Conservation (phyloP, 208 protist genomes). For the Leishmania major region DNA sequence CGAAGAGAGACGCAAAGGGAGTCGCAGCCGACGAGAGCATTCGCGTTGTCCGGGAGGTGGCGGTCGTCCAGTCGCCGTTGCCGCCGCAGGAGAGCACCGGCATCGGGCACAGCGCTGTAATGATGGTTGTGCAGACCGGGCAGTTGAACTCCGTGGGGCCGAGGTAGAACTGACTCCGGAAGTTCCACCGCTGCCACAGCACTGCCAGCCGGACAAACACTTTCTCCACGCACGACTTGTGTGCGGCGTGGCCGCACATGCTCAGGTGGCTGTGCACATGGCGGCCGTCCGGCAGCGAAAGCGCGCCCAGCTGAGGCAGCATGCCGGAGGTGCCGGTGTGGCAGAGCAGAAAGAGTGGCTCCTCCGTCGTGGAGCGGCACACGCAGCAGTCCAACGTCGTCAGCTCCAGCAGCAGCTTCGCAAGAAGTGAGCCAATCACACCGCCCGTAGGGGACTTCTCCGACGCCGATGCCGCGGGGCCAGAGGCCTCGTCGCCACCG, state of each 20-base stretch:
- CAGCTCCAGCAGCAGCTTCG: conserved; percentile 53
- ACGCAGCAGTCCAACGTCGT: conserved; percentile 71
- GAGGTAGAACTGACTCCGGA: conserved; percentile 45
- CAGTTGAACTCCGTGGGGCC: conserved; percentile 63
- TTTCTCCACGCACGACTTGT: conserved; percentile 66
- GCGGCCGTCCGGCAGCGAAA: conserved; percentile 27
- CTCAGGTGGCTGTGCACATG: conserved; percentile 54
- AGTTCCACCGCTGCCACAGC: conserved; percentile 39
- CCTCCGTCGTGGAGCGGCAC: conserved; percentile 41
- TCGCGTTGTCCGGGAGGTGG: not conserved
- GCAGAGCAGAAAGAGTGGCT: conserved; percentile 65
- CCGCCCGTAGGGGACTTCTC: not conserved
- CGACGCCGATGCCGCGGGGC: not conserved
- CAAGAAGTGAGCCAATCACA: conserved; percentile 31
- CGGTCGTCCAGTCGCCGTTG: not conserved
- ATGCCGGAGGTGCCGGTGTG: conserved; percentile 55
- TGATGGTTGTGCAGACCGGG: conserved; percentile 72
- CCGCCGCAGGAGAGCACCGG: conserved; percentile 35
- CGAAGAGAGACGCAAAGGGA: conserved; percentile 30
- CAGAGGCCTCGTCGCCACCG: not conserved
- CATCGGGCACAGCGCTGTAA: conserved; percentile 57
- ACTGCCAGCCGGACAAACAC: conserved; percentile 45
- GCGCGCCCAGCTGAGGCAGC: conserved; percentile 33
- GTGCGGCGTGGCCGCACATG: conserved; percentile 71
- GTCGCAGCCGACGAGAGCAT: not conserved